Conservation (phyloP, 768 basidiomycete species). For the Agrocybe praecox region DNA sequence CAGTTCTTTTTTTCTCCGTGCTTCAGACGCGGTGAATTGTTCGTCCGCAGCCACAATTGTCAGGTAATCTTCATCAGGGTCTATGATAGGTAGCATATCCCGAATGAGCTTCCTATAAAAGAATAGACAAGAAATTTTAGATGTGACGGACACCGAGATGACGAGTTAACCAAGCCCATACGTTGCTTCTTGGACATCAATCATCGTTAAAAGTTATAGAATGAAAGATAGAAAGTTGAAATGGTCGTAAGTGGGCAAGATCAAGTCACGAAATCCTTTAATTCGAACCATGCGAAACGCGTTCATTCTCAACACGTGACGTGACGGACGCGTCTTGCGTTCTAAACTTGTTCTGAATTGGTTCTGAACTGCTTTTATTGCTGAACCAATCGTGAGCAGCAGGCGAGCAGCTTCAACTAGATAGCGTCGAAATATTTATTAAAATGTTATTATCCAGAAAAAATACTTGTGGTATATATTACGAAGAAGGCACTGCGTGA, state of each 20-base stretch:
- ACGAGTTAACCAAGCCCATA: slow-evolving; percentile 18
- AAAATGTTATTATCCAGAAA: background rate
- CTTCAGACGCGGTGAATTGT: slow-evolving; percentile 59
- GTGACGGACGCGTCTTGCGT: slow-evolving; percentile 5
- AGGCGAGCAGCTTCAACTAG: background rate
- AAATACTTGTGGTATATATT: background rate
- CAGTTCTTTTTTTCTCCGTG: slow-evolving; percentile 62
- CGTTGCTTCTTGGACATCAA: slow-evolving; percentile 52
- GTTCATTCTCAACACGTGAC: slow-evolving; percentile 14
- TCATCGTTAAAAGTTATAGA: slow-evolving; percentile 19
- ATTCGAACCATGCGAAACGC: background rate
- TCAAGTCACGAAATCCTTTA: background rate
- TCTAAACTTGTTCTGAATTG: no score
- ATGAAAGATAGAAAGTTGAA: background rate
- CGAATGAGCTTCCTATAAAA: slow-evolving; percentile 60
- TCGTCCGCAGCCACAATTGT: slow-evolving; percentile 77
- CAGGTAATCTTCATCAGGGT: slow-evolving; percentile 78
- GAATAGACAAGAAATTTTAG: background rate
- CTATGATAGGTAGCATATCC: slow-evolving; percentile 73
- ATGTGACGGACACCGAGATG: background rate
- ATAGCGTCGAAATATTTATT: background rate
- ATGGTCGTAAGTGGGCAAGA: background rate
- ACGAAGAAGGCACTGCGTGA: background rate
- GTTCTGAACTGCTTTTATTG: no score
- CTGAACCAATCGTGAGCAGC: no score